These are phyloP conservation scores for Rhodotorula sp. DNA, from an alignment of 1,284 basidiomycete genomes.

Conservation along the genomic window DNA sequence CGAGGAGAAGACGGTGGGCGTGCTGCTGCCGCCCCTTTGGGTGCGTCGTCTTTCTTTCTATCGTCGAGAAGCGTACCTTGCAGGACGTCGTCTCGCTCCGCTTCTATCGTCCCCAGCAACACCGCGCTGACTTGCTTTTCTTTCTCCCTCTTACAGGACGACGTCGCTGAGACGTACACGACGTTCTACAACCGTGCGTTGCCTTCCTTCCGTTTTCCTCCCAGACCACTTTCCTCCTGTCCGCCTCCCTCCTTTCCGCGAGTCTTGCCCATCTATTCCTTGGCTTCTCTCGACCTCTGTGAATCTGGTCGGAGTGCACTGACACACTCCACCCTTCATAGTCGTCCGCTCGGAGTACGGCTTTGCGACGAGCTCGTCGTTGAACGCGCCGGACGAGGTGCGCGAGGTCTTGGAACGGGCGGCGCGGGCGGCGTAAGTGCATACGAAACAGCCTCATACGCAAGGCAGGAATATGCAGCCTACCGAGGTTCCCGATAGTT, in stretches of 20 bases:
- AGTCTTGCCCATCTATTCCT: background rate
- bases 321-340: background rate
- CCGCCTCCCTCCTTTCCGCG: background rate
- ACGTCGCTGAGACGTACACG: slow-evolving; percentile 71
- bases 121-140: background rate
- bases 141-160: slow-evolving; percentile 51
- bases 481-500: no score
- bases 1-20: slow-evolving; percentile 73
- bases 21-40: slow-evolving; percentile 72
- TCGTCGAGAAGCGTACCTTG: no score
- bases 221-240: no score
- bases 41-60: slow-evolving; percentile 45
- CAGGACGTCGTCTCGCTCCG: background rate
- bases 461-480: no score
- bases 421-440: background rate
- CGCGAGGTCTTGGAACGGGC: slow-evolving; percentile 31
- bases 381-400: slow-evolving; percentile 52
- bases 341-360: slow-evolving; percentile 55
- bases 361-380: slow-evolving; percentile 51
- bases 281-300: no score
- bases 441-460: no score
- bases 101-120: background rate
- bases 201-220: background rate
- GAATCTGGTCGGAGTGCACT: background rate
- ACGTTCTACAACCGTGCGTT: slow-evolving; percentile 61